Percentiles rank a stretch among this genome's conserved stretches.
Evolutionary conservation across 2,329 filamentous ascomycete species (phyloP).

Genomic region (Ophiostoma sp.): DNA sequence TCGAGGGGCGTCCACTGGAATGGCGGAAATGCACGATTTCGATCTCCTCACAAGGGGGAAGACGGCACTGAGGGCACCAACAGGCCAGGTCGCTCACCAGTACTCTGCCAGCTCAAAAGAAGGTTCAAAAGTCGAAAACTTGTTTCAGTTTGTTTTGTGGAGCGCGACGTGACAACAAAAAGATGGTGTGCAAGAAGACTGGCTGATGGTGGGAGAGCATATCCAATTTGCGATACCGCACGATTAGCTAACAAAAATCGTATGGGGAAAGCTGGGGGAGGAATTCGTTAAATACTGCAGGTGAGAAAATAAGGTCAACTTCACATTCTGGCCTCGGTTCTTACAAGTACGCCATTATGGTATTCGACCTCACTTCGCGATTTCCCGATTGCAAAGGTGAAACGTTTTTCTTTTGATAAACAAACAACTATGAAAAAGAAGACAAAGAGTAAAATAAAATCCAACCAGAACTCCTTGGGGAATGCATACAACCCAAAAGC

Average conservation of each 20-base stretch:
- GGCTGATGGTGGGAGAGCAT: background rate
- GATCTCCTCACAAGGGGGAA: background rate
- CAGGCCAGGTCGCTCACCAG: too few species aligned
- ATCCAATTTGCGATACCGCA: slow-evolving; percentile 8
- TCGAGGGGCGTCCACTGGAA: background rate
- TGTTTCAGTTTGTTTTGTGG: slow-evolving; percentile 21
- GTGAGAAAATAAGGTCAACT: background rate
- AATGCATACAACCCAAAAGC: slow-evolving; percentile 17
- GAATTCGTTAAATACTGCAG: background rate
- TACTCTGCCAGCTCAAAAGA: background rate
- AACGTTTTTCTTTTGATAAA: background rate
- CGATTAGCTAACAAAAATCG: background rate
- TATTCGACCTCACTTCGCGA: background rate
- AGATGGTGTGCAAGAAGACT: background rate
- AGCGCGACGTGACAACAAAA: background rate
- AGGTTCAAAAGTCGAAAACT: background rate
- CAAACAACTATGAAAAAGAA: background rate
- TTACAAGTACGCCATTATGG: background rate
- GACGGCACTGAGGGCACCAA: background rate
- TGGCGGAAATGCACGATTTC: background rate
- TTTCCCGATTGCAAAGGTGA: background rate
- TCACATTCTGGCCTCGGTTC: background rate
- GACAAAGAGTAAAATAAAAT: slow-evolving; percentile 20
- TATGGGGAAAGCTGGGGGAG: background rate
- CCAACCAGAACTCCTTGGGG: slow-evolving; percentile 19